Base-by-base conservation (phyloP, 1,139 yeast genomes). In the Arxiozyma heterogenica region DNA sequence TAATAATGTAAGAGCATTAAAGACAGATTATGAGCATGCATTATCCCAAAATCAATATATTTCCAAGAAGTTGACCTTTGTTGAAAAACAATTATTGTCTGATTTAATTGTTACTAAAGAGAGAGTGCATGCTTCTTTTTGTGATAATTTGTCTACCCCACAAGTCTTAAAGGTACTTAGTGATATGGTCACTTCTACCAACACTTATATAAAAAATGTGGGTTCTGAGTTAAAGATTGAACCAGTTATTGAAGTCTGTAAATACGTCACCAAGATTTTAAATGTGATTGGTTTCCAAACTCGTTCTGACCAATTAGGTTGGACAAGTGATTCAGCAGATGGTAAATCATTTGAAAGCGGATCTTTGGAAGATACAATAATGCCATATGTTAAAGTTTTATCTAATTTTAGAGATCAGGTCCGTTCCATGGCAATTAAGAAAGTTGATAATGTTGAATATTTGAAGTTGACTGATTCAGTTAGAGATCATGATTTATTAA, bases 81-180 rank as follows among this genome's bases (percentile, higher is more conserved):
- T 64, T 5, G 97, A 90, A 68, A 80, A 78, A 60, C 72, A 74
- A 44, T 74, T 89, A 49, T 71, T 80, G 47, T 66, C 68, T 2
- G 82, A 80, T 38, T 76, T 90, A 56, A 70, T 71, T 7, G 63
- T 62, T 1, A 74, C 88, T 18, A 85, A 86, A 69, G 71, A 69
- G n/a, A 80, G 76, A 41, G 88, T 86, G 3, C 88, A 90, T 65
- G 75, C 70, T 41, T 86, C 95, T 1, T 87, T 93, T 72, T 84
- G 95, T 69, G 98, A 93, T 68, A 93, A 89, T 67, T 75, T 93
- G 59, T 73, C 91, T 2, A 86, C 95, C 1, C 91, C 95, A 6
- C 78, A 74, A 58, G 96, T 84, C 0, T 72, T 93, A 58, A 80
- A 86, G 60, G 69, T 73, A 0, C 65, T 93, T 52, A 74, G 79